Evolutionary conservation across 768 basidiomycete species (phyloP), one percentile per base, ranked within the genome.

Genomic region (Amanita rimosa): DNA sequence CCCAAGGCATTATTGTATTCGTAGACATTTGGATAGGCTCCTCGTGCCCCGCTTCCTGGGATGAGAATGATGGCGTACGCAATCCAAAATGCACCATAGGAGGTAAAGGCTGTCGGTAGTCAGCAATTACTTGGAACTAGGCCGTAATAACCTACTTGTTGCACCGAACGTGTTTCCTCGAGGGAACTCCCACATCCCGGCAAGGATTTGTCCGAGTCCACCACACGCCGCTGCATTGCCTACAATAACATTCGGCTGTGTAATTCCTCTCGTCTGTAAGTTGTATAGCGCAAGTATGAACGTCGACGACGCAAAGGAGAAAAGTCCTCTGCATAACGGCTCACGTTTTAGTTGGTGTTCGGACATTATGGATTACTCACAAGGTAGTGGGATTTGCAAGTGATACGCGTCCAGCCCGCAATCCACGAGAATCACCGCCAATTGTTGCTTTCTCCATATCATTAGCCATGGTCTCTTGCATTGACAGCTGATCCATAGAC

Each of bases 61-160:
- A 80, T 68, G 62, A 76, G 63, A 54, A 84, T 72, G 0, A 71
- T 62, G 7, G 71, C 82, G 35, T 71, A 83, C 2, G 81, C 81
- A 60, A 84, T 62, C 82, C 82, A 84, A 67, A 85, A 84, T 1
- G 72, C 79, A 26, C 83, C 83, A 46, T 78, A 84, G 1, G 79
- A 79, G 0, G 76, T 67, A 67, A 83, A 83, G 0, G 82, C 83
- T 78, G 50, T 13, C 26, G 17, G 16, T 10, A 5, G 42, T 35
- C 38, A 54, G 38, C 16, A 26, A 44, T 6, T 14, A 11, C 16
- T 33, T 16, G 26, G 17, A 38, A 14, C 4, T 8, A 34, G 19
- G 31, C 31, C 10, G 26, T 22, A 22, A 35, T 16, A 10, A 66
- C 74, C 54, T 33, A 76, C 77, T 76, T 13, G 77, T 79, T 3